Evolutionary conservation across 2,329 filamentous ascomycete genomes (phyloP), one percentile per base, ranked within the genome.

Genomic region (Talaromyces sp.): DNA sequence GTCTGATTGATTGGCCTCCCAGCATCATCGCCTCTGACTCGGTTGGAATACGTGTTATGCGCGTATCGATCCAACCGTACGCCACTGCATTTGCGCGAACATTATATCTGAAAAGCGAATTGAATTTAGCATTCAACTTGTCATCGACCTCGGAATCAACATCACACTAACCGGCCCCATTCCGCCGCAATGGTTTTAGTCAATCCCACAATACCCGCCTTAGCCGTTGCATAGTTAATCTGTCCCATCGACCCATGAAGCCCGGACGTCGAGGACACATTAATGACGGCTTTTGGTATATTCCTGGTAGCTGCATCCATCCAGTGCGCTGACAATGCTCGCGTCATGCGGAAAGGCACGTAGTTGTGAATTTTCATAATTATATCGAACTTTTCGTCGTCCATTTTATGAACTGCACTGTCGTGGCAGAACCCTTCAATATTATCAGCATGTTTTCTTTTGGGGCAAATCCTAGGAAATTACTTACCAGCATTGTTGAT

Each of bases 31-130:
- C 81, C 54, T 90, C 82, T 71, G 85, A 86, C 68, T 86, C 79
- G 4, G 89, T 89, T 62, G 85, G 85, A 0, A 88, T 84, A 0
- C 86, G 87, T 11, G 83, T 83, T 4, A 91, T 81, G 6, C 90
- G 76, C 0, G 89, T 93, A 65, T 84, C 73, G 62, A 92, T 91
- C 67, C 87, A 82, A 0, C 90, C 89, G 64, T 91, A 92, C 2
- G 89, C 89, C 43, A 93, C 77, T 1, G 88, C 88, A 70, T 93
- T 93, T 32, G 84, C 82, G 47, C 89, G 77, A 10, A 93, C 89
- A 47, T 54, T 54, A 19, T 51, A 56, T 39, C 54, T 56, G 24
- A 33, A 32, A 7, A n/a, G 17, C 29, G 17, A 30, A 16, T 37
- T 27, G 24, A 41, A 19, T 5, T 14, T 4, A 35, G 11, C 3